Base-by-base conservation (phyloP, 345 rosid genomes). In the Murraya koenigii region DNA sequence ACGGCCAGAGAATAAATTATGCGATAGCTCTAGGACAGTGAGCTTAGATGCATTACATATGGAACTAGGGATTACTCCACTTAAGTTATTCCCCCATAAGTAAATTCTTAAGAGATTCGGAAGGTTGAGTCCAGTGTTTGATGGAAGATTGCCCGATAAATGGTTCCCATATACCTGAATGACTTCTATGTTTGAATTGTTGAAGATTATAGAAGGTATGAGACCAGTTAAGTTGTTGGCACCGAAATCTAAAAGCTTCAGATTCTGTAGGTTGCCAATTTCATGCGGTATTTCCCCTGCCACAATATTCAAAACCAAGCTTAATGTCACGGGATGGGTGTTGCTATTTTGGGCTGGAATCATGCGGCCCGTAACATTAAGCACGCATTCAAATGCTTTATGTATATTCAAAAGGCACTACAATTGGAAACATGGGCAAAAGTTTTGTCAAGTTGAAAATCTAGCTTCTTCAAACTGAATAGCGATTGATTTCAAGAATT, bases 1-100 rank as follows among this genome's bases (percentile, higher is more conserved):
- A 22, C 30, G 30, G 2, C 83, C 85, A 20, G 72, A 56, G 36
- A 85, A 82, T 20, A 26, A 30, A 23, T 85, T 85, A 1, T 5
- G 1, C 3, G 65, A 20, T 22, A 82, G 54, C 4, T 74, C 66
- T 6, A 85, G 20, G n/a, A 11, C 1, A 35, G 30, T 39, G 15
- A 85, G 76, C n/a, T 62, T 26, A 14, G 58, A 78, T 49, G 64
- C 64, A 62, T 71, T 71, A 69, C 71, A 78, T 55, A 64, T 59
- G 54, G 66, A 77, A 66, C 47, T 36, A 15, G 84, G 76, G 25
- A 78, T 33, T 20, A 7, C 52, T 22, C 85, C 82, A 8, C n/a
- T 56, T 19, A 82, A 56, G 15, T 55, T 41, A 64, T 83, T 83
- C 33, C 26, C 1, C 15, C 9, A 33, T 26, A 83, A 7, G n/a